A percentile compares a stretch with the other conserved stretches of the same genome.
These are phyloP conservation scores for Gracilaria domingensis DNA, from an alignment of 23 red algal genomes.

Conservation along the genomic window DNA sequence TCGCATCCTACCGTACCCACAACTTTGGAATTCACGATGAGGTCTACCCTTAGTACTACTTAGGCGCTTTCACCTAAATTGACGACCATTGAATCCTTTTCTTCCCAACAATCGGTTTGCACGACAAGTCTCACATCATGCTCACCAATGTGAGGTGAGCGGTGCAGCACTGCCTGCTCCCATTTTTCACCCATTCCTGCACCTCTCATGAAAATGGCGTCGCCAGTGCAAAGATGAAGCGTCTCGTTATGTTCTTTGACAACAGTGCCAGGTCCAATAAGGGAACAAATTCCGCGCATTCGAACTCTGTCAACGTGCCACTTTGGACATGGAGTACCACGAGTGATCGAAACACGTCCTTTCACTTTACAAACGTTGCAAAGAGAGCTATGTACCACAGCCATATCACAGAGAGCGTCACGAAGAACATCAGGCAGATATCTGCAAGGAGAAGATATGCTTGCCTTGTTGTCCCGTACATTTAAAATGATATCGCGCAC, in stretches of 20 bases:
- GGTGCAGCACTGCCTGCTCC: slow-evolving; percentile 43
- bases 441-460: background rate
- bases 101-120: slow-evolving; percentile 51
- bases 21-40: too few species aligned
- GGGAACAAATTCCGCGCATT: slow-evolving; percentile 45
- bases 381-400: slow-evolving; percentile 27
- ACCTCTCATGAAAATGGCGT: slow-evolving; percentile 58
- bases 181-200: slow-evolving; percentile 25
- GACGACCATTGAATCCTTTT: background rate
- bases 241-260: slow-evolving; percentile 15
- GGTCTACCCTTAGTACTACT: too few species aligned
- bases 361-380: slow-evolving; percentile 3
- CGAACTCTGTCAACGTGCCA: slow-evolving; percentile 74
- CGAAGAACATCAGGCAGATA: background rate
- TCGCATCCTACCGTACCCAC: too few species aligned
- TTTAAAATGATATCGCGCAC: background rate
- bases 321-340: slow-evolving; percentile 68
- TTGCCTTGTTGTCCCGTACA: background rate
- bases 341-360: slow-evolving; percentile 49
- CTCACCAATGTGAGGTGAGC: slow-evolving; percentile 29
- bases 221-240: slow-evolving; percentile 21
- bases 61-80: background rate
- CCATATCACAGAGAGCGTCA: slow-evolving; percentile 27
- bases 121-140: slow-evolving; percentile 33
- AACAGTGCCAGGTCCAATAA: slow-evolving; percentile 49